Percentiles rank a stretch among this genome's conserved stretches.
phyloP scores from a whole-genome alignment of 2,329 filamentous ascomycete species.

The Mycocentrospora acerina region DNA sequence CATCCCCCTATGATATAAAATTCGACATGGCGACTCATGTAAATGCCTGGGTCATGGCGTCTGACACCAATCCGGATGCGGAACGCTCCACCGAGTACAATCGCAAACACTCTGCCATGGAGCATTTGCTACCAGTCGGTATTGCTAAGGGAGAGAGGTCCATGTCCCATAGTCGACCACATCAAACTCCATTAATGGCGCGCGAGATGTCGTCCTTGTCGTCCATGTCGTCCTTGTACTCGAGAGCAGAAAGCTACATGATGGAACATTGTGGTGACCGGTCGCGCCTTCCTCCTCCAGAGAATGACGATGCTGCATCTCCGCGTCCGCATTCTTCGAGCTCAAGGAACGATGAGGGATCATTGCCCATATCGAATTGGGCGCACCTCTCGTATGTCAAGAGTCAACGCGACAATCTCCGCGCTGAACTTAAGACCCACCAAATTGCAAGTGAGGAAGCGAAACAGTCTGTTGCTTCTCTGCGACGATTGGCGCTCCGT shows the following conservation, averaged over 20 bases:
- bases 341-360: slow-evolving; percentile 22
- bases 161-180: slow-evolving; percentile 17
- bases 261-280: slow-evolving; percentile 27
- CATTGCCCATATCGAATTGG: slow-evolving; percentile 38
- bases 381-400: slow-evolving; percentile 40
- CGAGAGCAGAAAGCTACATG: slow-evolving; percentile 34
- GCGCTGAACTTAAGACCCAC: slow-evolving; percentile 35
- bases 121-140: slow-evolving; percentile 31
- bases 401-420: slow-evolving; percentile 36
- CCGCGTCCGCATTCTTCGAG: slow-evolving; percentile 7
- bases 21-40: no score
- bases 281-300: slow-evolving; percentile 11
- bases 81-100: slow-evolving; percentile 18
- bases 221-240: no score
- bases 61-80: slow-evolving; percentile 13
- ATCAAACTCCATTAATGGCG: slow-evolving; percentile 29
- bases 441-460: slow-evolving; percentile 36
- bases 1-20: no score
- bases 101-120: slow-evolving; percentile 26
- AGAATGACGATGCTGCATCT: slow-evolving; percentile 10
- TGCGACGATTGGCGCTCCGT: slow-evolving; percentile 40
- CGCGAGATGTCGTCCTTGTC: slow-evolving; percentile 34
- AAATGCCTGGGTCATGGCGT: slow-evolving; percentile 7
- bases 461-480: slow-evolving; percentile 36
- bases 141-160: slow-evolving; percentile 25